A percentile compares a stretch with the other conserved stretches of the same genome.
Evolutionary conservation across 2,329 filamentous ascomycete species (phyloP).

Genomic region (Cercospora zeae-maydis): DNA sequence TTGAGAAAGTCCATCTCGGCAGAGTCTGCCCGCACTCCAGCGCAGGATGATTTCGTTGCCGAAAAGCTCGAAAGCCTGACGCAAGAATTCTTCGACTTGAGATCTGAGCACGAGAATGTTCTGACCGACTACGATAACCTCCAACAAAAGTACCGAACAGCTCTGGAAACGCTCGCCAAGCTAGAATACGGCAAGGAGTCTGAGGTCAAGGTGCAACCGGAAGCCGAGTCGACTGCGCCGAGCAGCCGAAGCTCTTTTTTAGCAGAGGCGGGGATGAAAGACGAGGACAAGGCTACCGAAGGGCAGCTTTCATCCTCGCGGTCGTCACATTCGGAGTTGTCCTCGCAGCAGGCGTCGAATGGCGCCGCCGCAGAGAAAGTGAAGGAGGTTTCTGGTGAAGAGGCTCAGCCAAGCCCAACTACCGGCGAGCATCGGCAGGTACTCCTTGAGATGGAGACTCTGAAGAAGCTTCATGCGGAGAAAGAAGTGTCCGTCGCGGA

Average conservation of each 20-base stretch:
- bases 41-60: constrained; percentile 79
- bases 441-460: constrained; percentile 62
- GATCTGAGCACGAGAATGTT: constrained; percentile 83
- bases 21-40: constrained; percentile 60
- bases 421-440: constrained; percentile 57
- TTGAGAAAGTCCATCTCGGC: constrained; percentile 18
- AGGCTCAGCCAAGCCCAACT: constrained; percentile 13
- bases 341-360: constrained; percentile 72
- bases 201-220: constrained; percentile 51
- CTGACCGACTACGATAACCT: constrained; percentile 74
- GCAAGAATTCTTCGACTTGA: constrained; percentile 85
- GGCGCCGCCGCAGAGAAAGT: constrained; percentile 38
- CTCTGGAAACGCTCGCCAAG: constrained; percentile 74
- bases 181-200: constrained; percentile 62
- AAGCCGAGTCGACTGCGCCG: constrained; percentile 53
- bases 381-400: constrained; percentile 14
- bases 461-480: constrained; percentile 68
- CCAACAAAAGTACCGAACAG: constrained; percentile 85
- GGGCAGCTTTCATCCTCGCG: constrained; percentile 73
- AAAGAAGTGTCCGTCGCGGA: constrained; percentile 72
- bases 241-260: constrained; percentile 76
- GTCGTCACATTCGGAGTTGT: constrained; percentile 91
- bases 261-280: constrained; percentile 69
- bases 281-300: constrained; percentile 59
- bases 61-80: constrained; percentile 91